Evolutionary conservation across 1,284 basidiomycete species (phyloP), one percentile per base, ranked within the genome.

Genomic region (Moesziomyces globuligerus): DNA sequence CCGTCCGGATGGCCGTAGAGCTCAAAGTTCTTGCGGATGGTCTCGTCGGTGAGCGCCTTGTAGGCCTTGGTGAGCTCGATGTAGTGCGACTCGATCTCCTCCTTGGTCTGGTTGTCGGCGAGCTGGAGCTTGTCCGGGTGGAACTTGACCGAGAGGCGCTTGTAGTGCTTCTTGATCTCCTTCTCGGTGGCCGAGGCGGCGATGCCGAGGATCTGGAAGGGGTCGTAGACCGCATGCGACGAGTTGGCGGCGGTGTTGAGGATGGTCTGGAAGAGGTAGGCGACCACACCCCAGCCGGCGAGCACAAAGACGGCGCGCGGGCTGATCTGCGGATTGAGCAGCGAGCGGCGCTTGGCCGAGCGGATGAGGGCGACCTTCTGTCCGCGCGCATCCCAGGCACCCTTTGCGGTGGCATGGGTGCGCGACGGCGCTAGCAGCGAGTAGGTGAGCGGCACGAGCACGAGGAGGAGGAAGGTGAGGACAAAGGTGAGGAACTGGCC

Each of bases 61-160:
- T 99, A 99, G 0, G 96, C 96, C 83, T 98, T 99, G 23, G 96
- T 98, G 41, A 99, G 85, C 44, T 93, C 89, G 37, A 98, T 92
- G 83, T 95, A 99, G 71, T 90, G 89, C 48, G 89, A 86, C 75
- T 93, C 91, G 32, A 92, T 93, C n/a, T 89, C 87, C 76, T 97
- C 95, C 55, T 91, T 87, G 0, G 95, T 98, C 78, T 94, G 87
- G 78, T 97, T 94, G 0, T 87, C 75, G 13, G 48, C 87, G 8
- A 92, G 87, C 78, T 89, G 91, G 62, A 96, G 90, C 86, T 98
- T 98, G 87, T 99, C 96, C 0, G 96, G 96, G 83, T 98, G 96
- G 51, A 79, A 81, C 43, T 82, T 79, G 43, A 82, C 52, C 41
- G 73, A 78, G n/a, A 98, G 87, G 78, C 91, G 91, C 85, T 94